A percentile compares a stretch with the other conserved stretches of the same genome.
Evolutionary conservation across 805 yeast genomes (phyloP).

Genomic region (Limtongia smithiae): DNA sequence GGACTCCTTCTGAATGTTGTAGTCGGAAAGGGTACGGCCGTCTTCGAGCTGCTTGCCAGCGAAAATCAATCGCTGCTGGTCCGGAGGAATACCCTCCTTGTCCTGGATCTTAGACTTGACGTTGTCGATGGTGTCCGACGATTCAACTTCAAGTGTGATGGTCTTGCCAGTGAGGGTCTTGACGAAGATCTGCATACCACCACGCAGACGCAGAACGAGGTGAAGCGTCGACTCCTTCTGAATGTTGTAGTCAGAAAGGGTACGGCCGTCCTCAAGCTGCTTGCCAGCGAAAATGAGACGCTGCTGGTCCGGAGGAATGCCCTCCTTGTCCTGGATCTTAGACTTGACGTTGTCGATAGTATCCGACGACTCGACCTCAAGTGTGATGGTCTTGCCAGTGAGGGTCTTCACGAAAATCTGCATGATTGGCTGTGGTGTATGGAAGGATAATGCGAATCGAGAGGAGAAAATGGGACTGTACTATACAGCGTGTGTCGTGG

Average conservation of each 20-base stretch:
- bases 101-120: constrained; percentile 96
- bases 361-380: constrained; percentile 89
- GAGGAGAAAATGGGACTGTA: constrained; percentile 89
- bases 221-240: constrained; percentile 88
- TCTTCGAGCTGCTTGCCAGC: constrained; percentile 52
- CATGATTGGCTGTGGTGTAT: too few species aligned
- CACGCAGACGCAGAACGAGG: constrained; percentile 81
- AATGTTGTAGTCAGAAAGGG: constrained; percentile 88
- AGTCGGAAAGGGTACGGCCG: constrained; percentile 93
- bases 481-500: constrained; percentile 95
- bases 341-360: constrained; percentile 92
- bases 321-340: constrained; percentile 93
- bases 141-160: constrained; percentile 87
- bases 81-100: constrained; percentile 97
- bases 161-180: constrained; percentile 89
- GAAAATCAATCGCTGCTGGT: constrained; percentile 92
- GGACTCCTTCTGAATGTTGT: constrained; percentile 98
- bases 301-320: constrained; percentile 95
- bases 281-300: constrained; percentile 93
- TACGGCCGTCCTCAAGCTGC: constrained; percentile 93
- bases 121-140: constrained; percentile 95
- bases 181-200: constrained; percentile 90
- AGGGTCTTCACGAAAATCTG: constrained; percentile 85
- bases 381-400: constrained; percentile 86
- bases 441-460: constrained; percentile 99